Conservation (phyloP, 169 alveolate genomes). For the Besnoitia besnoiti region DNA sequence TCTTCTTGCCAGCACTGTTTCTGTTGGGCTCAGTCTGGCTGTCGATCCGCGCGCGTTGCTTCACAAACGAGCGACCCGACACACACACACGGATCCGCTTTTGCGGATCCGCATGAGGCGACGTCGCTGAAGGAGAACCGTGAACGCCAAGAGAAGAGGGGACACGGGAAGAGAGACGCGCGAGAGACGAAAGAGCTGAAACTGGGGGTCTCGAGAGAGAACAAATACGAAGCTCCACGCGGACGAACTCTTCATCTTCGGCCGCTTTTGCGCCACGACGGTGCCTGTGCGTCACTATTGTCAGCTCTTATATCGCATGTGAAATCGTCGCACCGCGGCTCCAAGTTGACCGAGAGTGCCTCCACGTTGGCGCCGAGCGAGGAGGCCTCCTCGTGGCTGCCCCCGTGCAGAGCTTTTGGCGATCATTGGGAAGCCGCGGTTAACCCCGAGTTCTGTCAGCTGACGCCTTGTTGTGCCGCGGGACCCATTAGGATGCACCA, state of each 20-base stretch:
- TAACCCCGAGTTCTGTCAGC: neutral
- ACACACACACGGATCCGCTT: no score
- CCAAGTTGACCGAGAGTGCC: no score
- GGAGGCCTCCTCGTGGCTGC: conserved; percentile 2
- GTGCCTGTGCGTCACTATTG: neutral
- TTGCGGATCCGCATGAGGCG: no score
- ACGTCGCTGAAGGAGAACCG: neutral
- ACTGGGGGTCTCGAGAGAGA: neutral
- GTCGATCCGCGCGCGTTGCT: neutral
- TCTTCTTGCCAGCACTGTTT: neutral
- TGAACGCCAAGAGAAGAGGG: neutral
- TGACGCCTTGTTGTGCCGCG: neutral
- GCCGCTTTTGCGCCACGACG: no score
- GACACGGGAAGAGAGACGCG: neutral
- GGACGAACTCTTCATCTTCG: no score
- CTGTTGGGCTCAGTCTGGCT: neutral
- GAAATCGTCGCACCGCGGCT: no score
- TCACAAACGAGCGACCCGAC: no score
- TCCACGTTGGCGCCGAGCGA: no score
- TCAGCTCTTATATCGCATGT: no score
- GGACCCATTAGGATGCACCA: no score
- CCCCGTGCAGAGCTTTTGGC: conserved; percentile 5
- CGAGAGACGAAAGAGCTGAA: neutral
- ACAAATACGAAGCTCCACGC: no score
- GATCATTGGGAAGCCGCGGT: conserved; percentile 10